A percentile compares a stretch with the other conserved stretches of the same genome.
Evolutionary conservation across 2,329 filamentous ascomycete species (phyloP).

Genomic region (Cytospora leucostoma): DNA sequence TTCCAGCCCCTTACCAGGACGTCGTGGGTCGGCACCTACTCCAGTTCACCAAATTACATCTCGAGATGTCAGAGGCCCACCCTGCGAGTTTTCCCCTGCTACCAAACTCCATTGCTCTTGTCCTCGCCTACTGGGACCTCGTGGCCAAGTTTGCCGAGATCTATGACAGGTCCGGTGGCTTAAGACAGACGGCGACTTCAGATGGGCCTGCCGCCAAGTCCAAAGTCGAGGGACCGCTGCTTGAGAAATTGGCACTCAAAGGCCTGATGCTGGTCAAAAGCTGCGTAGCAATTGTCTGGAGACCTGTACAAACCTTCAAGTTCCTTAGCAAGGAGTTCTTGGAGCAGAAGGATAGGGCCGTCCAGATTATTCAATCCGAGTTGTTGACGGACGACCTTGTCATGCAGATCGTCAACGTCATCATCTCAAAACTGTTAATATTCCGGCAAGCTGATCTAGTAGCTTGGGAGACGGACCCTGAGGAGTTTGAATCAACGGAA

Average conservation of each 20-base stretch:
- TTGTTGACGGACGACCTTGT: constrained; percentile 78
- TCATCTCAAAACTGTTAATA: constrained; percentile 86
- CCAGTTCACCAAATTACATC: constrained; percentile 88
- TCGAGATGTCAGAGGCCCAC: constrained; percentile 79
- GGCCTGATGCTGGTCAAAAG: constrained; percentile 79
- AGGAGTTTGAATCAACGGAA: constrained; percentile 93
- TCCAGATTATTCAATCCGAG: constrained; percentile 67
- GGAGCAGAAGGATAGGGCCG: constrained; percentile 72
- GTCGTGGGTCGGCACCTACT: constrained; percentile 82
- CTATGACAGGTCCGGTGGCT: constrained; percentile 64
- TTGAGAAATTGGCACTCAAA: constrained; percentile 80
- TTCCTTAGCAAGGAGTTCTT: constrained; percentile 75
- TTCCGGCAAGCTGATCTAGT: constrained; percentile 83
- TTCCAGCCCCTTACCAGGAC: constrained; percentile 56
- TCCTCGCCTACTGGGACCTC: constrained; percentile 82
- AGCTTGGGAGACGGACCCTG: constrained; percentile 91
- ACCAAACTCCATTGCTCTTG: constrained; percentile 75
- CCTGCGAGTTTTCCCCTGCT: constrained; percentile 81
- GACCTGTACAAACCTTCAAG: constrained; percentile 78
- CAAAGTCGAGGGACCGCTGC: constrained; percentile 61
- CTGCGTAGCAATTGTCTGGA: constrained; percentile 83
- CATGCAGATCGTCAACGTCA: constrained; percentile 76
- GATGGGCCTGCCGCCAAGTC: constrained; percentile 45
- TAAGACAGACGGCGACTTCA: constrained; percentile 46
- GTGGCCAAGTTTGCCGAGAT: constrained; percentile 75